Percentiles rank a stretch among this genome's conserved stretches.
These are phyloP conservation scores for Cercospora brassicicola DNA, from an alignment of 2,329 filamentous ascomycete species.

Conservation along the genomic window DNA sequence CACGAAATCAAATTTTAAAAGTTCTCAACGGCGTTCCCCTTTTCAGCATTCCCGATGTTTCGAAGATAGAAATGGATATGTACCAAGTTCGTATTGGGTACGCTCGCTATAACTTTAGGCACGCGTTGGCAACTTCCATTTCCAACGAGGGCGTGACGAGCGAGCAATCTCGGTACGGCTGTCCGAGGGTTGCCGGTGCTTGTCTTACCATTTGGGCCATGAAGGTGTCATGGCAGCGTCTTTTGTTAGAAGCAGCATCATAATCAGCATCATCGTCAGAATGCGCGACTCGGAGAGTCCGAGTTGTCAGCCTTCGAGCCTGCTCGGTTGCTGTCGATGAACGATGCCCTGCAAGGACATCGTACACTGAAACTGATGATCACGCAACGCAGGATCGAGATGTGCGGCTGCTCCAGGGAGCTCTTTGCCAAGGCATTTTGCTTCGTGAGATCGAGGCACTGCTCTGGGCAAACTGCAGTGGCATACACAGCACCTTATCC, in stretches of 20 bases:
- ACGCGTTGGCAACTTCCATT: neutral
- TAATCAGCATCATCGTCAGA: neutral
- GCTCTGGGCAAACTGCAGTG: neutral
- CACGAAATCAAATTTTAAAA: neutral
- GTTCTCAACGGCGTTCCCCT: neutral
- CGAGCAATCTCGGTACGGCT: neutral
- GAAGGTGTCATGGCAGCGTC: neutral
- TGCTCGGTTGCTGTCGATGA: neutral
- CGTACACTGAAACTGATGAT: neutral
- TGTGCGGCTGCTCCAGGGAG: neutral
- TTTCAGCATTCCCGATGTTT: neutral
- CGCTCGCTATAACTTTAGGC: neutral
- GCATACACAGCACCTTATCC: neutral
- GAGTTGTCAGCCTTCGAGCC: neutral
- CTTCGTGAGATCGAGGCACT: neutral
- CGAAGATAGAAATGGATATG: neutral
- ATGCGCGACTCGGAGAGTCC: neutral
- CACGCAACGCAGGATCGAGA: neutral
- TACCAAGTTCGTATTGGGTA: neutral
- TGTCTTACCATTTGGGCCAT: neutral
- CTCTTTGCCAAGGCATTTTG: neutral
- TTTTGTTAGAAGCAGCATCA: neutral
- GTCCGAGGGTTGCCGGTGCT: neutral
- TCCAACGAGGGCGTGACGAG: neutral
- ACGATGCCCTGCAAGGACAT: neutral